Conservation (phyloP, 495 filamentous ascomycete genomes). For the Annulohypoxylon bovei region DNA sequence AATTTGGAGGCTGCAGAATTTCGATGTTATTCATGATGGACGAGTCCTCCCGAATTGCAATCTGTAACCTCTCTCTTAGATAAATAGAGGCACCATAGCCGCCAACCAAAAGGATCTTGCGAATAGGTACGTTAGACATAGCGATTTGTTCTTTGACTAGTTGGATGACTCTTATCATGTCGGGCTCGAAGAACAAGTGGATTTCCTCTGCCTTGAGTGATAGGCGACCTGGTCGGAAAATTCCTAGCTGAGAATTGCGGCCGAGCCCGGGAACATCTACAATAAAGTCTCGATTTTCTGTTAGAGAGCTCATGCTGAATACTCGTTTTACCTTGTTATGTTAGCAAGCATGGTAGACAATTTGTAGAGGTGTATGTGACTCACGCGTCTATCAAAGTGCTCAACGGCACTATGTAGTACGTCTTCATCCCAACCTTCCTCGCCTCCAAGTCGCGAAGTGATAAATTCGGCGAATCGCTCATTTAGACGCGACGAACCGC, state of each 20-base stretch:
- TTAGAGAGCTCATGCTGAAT: not conserved
- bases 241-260: not conserved
- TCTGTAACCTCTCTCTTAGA: not conserved
- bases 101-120: not conserved
- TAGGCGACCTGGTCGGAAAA: not conserved
- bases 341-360: not conserved
- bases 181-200: not conserved
- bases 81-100: not conserved
- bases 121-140: not conserved
- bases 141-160: constrained; percentile 1
- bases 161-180: not conserved
- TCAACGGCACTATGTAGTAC: not conserved
- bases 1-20: not conserved
- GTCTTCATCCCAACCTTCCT: not conserved
- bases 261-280: not conserved
- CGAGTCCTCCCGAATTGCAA: not conserved
- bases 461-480: not conserved
- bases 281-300: not conserved
- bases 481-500: not conserved
- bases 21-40: not conserved
- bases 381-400: not conserved
- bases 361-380: not conserved
- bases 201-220: not conserved
- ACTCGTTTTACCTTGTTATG: not conserved
- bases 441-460: not conserved